These are phyloP conservation scores for Talaromyces amestolkiae DNA, from an alignment of 2,329 filamentous ascomycete species.

Conservation along the genomic window DNA sequence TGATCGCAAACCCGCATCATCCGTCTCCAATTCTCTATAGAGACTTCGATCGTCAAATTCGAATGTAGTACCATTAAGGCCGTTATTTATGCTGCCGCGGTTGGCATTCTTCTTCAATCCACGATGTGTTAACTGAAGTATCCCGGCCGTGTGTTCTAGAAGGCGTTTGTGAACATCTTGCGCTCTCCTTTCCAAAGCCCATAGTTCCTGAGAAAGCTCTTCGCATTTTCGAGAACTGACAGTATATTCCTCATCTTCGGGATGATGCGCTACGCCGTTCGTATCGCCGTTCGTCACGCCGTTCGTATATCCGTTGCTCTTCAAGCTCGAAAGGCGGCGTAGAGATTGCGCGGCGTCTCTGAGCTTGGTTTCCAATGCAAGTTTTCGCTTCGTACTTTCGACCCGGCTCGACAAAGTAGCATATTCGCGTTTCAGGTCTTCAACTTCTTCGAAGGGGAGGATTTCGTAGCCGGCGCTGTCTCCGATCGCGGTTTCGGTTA, in stretches of 20 bases:
- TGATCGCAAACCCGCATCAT: constrained; percentile 48
- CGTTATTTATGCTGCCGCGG: constrained; percentile 28
- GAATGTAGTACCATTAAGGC: constrained; percentile 53
- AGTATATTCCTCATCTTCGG: constrained; percentile 68
- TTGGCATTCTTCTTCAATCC: constrained; percentile 61
- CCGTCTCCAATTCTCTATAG: constrained; percentile 66
- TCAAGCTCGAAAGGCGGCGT: constrained; percentile 72
- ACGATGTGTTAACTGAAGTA: constrained; percentile 86
- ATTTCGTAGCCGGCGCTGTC: constrained; percentile 86
- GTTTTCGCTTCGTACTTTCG: constrained; percentile 75
- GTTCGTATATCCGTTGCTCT: constrained; percentile 51
- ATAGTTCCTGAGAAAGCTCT: constrained; percentile 76
- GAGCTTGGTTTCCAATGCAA: constrained; percentile 88
- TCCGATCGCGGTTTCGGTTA: constrained; percentile 87
- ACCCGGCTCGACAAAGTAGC: constrained; percentile 71
- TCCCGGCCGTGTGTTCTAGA: constrained; percentile 86
- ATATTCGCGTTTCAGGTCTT: constrained; percentile 84
- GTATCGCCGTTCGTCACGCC: constrained; percentile 52
- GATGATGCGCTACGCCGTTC: constrained; percentile 52
- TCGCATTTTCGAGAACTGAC: constrained; percentile 79
- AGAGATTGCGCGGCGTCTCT: constrained; percentile 89
- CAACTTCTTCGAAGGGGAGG: constrained; percentile 86
- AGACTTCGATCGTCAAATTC: constrained; percentile 76
- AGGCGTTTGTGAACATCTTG: constrained; percentile 73
- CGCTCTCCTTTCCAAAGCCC: constrained; percentile 71